phyloP scores from a whole-genome alignment of 805 yeast genomes.

The Sugiyamaella smithiae region DNA sequence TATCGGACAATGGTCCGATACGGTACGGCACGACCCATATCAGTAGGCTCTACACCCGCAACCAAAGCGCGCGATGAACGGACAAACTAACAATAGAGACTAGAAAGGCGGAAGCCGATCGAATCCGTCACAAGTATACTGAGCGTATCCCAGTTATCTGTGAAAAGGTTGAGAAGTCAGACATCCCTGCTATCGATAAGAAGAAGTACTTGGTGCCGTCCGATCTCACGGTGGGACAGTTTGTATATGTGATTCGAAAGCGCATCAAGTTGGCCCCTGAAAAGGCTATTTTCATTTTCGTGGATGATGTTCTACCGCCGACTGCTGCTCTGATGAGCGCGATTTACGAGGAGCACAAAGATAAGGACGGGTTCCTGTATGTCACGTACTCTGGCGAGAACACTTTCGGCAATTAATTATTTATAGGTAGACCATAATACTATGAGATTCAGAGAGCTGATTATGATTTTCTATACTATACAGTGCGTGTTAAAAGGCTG shows the following conservation, averaged over 20 bases:
- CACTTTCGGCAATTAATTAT: conserved; percentile 67
- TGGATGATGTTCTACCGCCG: conserved; percentile 95
- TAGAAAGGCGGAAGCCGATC: conserved; percentile 90
- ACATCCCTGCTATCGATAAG: conserved; percentile 94
- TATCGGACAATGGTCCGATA: too few species aligned
- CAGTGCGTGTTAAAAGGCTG: too few species aligned
- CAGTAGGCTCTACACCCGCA: not conserved
- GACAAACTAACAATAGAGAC: conserved; percentile 50
- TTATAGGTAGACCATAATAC: conserved; percentile 5
- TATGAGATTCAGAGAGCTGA: not conserved
- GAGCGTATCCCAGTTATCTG: conserved; percentile 97
- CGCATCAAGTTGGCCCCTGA: conserved; percentile 94
- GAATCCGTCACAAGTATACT: conserved; percentile 82
- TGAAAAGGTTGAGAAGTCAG: conserved; percentile 95
- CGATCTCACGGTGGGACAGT: conserved; percentile 95
- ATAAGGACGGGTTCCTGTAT: conserved; percentile 95
- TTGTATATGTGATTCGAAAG: conserved; percentile 95
- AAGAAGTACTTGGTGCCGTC: conserved; percentile 95
- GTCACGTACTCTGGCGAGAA: conserved; percentile 96
- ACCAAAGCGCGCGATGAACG: not conserved
- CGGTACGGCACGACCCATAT: not conserved
- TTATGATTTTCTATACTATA: too few species aligned
- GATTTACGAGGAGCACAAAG: conserved; percentile 94
- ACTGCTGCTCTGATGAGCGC: conserved; percentile 96
- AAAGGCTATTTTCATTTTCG: conserved; percentile 96